Conservation (phyloP, 805 yeast species). For the Kuraishia hungarica region DNA sequence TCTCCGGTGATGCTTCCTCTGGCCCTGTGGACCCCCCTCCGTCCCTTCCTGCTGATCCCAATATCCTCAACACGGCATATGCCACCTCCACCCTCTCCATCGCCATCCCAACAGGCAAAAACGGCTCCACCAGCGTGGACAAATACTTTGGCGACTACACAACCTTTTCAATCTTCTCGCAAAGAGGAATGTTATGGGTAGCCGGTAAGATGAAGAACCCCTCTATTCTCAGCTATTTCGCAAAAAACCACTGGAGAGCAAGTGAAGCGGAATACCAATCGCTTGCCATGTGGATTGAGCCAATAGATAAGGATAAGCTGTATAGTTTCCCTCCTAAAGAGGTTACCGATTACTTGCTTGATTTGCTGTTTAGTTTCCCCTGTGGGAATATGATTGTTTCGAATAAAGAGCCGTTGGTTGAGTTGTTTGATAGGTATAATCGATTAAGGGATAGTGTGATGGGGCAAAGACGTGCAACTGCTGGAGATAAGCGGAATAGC, state of each 20-base stretch:
- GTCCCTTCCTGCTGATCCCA: neutral
- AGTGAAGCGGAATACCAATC: conserved; percentile 11
- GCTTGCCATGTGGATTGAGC: conserved; percentile 24
- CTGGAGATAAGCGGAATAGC: too few relatives aligned
- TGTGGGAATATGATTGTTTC: conserved; percentile 7
- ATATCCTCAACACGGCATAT: neutral
- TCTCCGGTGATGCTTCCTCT: too few relatives aligned
- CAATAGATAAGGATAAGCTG: conserved; percentile 18
- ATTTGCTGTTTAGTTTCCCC: conserved; percentile 7
- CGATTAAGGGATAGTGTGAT: neutral
- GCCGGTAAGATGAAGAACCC: conserved; percentile 11
- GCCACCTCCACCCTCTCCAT: neutral
- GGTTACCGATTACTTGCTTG: conserved; percentile 10
- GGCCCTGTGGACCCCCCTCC: too few relatives aligned
- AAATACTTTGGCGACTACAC: conserved; percentile 19
- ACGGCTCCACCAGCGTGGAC: neutral
- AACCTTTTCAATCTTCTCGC: conserved; percentile 30
- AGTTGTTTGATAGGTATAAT: conserved; percentile 10
- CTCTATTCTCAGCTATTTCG: conserved; percentile 14
- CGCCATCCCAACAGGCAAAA: neutral
- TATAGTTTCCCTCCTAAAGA: conserved; percentile 23
- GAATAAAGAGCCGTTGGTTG: conserved; percentile 9
- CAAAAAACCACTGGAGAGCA: conserved; percentile 12
- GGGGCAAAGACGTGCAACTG: too few relatives aligned
- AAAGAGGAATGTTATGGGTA: conserved; percentile 32